Conservation (phyloP, 805 yeast species). For the Candida multigemmis region DNA sequence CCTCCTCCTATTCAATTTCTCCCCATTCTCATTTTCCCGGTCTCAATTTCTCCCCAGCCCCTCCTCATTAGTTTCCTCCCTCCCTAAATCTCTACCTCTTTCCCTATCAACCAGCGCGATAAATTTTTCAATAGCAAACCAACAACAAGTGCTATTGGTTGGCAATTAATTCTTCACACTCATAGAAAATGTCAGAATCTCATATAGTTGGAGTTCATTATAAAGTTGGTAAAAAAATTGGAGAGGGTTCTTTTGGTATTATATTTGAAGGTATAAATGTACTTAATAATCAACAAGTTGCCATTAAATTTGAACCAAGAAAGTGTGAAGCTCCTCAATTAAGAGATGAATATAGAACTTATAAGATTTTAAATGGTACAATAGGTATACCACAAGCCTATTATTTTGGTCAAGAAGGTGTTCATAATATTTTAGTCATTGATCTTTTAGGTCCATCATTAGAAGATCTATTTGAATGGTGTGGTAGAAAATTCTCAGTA, state of each 20-base stretch:
- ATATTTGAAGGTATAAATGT: constrained; percentile 76
- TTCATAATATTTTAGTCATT: constrained; percentile 67
- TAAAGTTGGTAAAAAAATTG: constrained; percentile 75
- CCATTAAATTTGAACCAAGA: constrained; percentile 74
- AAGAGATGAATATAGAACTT: constrained; percentile 73
- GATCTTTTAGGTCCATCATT: constrained; percentile 74
- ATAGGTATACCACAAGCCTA: constrained; percentile 77
- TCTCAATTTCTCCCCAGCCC: too few species aligned
- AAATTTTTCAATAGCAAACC: too few species aligned
- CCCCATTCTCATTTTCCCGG: too few species aligned
- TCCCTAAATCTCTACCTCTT: too few species aligned
- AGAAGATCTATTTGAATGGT: constrained; percentile 83
- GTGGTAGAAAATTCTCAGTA: constrained; percentile 65
- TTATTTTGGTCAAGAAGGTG: constrained; percentile 80
- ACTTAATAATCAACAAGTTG: constrained; percentile 56
- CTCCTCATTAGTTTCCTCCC: too few species aligned
- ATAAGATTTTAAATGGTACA: constrained; percentile 59
- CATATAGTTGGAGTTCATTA: constrained; percentile 55
- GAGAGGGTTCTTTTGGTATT: constrained; percentile 83
- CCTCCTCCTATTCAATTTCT: too few species aligned
- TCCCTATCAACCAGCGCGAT: too few species aligned
- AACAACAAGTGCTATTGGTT: too few species aligned
- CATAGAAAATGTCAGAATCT: too few species aligned
- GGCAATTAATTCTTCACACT: too few species aligned
- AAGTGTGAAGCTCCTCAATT: constrained; percentile 79